Percentiles rank a stretch among this genome's conserved stretches.
phyloP scores from a whole-genome alignment of 139 green algal genomes.

The Zygnema circumcarinatum region DNA sequence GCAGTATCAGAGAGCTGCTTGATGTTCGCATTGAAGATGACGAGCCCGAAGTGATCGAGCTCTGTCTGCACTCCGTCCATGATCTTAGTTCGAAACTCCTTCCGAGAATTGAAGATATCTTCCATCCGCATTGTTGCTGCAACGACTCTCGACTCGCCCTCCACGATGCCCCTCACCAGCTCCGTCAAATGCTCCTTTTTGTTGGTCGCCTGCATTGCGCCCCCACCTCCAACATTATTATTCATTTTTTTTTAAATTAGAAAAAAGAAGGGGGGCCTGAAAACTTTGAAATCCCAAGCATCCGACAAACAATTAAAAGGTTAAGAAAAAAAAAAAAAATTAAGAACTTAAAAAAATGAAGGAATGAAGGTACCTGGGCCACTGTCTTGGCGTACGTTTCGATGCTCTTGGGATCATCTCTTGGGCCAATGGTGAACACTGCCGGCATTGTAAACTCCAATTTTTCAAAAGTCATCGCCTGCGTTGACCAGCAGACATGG shows the following conservation, averaged over 20 bases:
- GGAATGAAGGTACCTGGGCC: not conserved
- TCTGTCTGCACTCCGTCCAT: conserved; percentile 22
- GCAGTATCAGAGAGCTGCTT: conserved; percentile 18
- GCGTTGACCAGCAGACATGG: not conserved
- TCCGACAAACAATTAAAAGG: not conserved
- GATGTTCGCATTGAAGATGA: conserved; percentile 43
- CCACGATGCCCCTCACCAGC: conserved; percentile 33
- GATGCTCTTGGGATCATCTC: not conserved
- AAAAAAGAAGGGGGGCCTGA: no score
- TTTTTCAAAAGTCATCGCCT: conserved; percentile 40
- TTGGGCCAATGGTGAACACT: conserved; percentile 33
- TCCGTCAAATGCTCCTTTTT: not conserved
- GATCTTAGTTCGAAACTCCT: conserved; percentile 14
- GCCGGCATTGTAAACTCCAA: conserved; percentile 34
- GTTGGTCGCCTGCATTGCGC: not conserved
- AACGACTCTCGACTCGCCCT: conserved; percentile 28
- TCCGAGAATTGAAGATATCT: conserved; percentile 35
- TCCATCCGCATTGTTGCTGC: conserved; percentile 34
- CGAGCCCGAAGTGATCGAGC: conserved; percentile 31
- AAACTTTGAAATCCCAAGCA: conserved; percentile 6
- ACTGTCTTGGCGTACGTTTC: not conserved
- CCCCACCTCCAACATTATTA: no score
- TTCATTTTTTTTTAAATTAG: no score
- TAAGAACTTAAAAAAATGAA: no score
- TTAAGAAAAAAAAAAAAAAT: no score